Evolutionary conservation across 2,329 filamentous ascomycete species (phyloP).

Genomic region (Daldinia sp.): DNA sequence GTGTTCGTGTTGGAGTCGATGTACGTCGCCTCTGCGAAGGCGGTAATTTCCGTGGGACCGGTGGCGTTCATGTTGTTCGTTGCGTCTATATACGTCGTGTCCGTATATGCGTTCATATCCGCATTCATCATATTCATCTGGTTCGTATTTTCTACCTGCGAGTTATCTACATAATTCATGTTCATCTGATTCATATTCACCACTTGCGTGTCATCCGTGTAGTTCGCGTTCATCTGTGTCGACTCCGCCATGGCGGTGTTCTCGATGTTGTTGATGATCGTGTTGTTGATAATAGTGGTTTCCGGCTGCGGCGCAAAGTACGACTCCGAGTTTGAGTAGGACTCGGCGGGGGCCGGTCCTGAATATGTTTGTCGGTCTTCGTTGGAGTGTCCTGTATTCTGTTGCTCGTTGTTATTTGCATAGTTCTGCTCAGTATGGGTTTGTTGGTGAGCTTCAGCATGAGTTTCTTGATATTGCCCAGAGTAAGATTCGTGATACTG

Average conservation of each 20-base stretch:
- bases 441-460: conserved; percentile 3
- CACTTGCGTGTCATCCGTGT: not conserved
- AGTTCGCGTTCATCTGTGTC: not conserved
- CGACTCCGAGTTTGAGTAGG: conserved; percentile 4
- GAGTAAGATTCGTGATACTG: conserved; percentile 9
- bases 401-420: conserved; percentile 5
- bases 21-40: conserved; percentile 16
- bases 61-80: not conserved
- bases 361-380: not conserved
- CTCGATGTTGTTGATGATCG: conserved; percentile 23
- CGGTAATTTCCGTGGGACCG: not conserved
- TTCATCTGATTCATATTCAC: conserved; percentile 9
- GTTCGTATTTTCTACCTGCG: not conserved
- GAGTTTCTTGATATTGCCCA: not conserved
- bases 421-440: conserved; percentile 7
- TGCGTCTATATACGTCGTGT: conserved; percentile 1
- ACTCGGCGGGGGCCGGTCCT: conserved; percentile 8
- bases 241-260: conserved; percentile 13
- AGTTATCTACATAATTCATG: not conserved
- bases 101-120: conserved; percentile 8
- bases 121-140: not conserved
- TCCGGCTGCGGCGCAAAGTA: conserved; percentile 24
- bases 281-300: conserved; percentile 26
- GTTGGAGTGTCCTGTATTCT: conserved; percentile 4
- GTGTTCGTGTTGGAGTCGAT: not conserved